Conservation (phyloP, 257 asterid genomes). For the Hygrophila difformis region DNA sequence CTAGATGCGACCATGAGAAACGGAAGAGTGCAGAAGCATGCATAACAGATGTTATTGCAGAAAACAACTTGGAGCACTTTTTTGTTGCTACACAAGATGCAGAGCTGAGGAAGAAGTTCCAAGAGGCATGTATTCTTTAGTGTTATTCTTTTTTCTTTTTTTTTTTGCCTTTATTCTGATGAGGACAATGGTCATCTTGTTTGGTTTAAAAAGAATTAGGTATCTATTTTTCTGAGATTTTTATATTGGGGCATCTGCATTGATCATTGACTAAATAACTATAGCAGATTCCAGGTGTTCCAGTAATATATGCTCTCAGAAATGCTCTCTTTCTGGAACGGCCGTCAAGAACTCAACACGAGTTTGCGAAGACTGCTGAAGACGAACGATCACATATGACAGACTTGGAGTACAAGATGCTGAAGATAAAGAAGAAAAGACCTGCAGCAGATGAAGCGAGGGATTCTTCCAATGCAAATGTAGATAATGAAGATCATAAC, state of each 20-base stretch:
- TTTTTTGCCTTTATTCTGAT: conserved; percentile 14
- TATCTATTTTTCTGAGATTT: background rate
- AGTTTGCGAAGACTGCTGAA: conserved; percentile 63
- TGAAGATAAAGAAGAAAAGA: conserved; percentile 30
- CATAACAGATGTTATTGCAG: conserved; percentile 71
- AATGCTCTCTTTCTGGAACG: conserved; percentile 73
- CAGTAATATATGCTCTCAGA: conserved; percentile 60
- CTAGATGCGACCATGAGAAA: conserved; percentile 83
- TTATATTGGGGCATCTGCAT: background rate
- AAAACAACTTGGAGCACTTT: conserved; percentile 65
- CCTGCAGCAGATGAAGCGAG: conserved; percentile 28
- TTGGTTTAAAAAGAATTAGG: background rate
- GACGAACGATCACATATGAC: conserved; percentile 65
- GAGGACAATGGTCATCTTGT: background rate
- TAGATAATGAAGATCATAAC: conserved; percentile 20
- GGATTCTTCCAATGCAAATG: conserved; percentile 41
- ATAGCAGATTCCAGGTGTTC: conserved; percentile 90
- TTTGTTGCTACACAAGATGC: conserved; percentile 93
- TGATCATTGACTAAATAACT: conserved; percentile 1
- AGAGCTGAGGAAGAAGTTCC: conserved; percentile 56
- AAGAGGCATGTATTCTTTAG: conserved; percentile 51
- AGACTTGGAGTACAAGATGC: conserved; percentile 49
- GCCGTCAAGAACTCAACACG: conserved; percentile 68
- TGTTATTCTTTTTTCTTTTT: too few species aligned
- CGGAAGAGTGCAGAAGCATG: conserved; percentile 64